phyloP scores from a whole-genome alignment of 2,329 filamentous ascomycete genomes.

The Alternaria brassicicola region DNA sequence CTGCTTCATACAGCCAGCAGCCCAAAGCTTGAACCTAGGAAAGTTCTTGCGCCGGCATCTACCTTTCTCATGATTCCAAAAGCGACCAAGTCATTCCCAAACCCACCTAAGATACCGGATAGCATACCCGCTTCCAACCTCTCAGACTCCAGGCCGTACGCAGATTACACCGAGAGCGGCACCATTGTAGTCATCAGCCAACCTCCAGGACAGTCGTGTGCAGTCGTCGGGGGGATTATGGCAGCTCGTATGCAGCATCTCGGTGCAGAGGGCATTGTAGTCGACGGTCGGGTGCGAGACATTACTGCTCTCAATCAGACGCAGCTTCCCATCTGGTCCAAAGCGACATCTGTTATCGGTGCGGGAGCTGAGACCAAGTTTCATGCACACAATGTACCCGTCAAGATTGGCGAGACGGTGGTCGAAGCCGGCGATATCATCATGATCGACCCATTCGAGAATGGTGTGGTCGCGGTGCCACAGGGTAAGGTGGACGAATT shows the following conservation, averaged over 20 bases:
- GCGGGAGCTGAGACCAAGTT: conserved; percentile 63
- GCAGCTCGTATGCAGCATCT: conserved; percentile 70
- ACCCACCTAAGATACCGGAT: conserved; percentile 42
- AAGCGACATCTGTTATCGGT: conserved; percentile 64
- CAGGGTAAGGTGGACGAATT: conserved; percentile 64
- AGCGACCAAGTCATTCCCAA: conserved; percentile 50
- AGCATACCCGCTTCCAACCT: conserved; percentile 38
- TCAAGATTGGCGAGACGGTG: conserved; percentile 47
- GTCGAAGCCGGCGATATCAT: conserved; percentile 65
- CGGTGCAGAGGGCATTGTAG: conserved; percentile 66
- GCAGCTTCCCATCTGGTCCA: conserved; percentile 65
- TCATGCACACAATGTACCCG: conserved; percentile 56
- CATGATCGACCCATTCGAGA: conserved; percentile 70
- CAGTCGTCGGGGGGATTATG: conserved; percentile 78
- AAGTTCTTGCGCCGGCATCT: conserved; percentile 61
- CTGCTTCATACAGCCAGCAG: conserved; percentile 30
- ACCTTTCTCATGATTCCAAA: conserved; percentile 70
- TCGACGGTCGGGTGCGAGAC: conserved; percentile 72
- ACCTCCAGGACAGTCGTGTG: conserved; percentile 68
- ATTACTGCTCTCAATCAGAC: conserved; percentile 63
- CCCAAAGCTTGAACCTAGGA: conserved; percentile 26
- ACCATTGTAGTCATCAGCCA: conserved; percentile 72
- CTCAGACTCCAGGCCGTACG: conserved; percentile 63
- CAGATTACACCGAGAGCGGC: conserved; percentile 65
- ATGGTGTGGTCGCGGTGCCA: conserved; percentile 71